phyloP scores from a whole-genome alignment of 192 early-diverging fungal species.

The Thamnidium elegans region DNA sequence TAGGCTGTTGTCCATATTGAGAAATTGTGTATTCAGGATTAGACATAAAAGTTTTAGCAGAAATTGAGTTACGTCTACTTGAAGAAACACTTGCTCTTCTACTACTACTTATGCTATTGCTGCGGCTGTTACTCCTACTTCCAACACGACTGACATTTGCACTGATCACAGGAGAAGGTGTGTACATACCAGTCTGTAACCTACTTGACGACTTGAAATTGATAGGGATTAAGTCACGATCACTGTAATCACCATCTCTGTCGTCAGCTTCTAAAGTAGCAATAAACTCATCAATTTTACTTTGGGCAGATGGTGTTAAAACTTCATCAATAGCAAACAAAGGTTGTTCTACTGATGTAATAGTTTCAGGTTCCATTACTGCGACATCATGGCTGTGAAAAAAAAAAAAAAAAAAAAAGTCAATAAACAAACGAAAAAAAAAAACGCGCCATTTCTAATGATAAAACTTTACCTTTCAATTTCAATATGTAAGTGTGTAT shows the following conservation, averaged over 20 bases:
- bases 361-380: neutral
- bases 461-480: too few relatives aligned
- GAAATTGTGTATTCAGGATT: neutral
- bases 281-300: neutral
- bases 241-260: conserved; percentile 27
- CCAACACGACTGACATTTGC: neutral
- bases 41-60: neutral
- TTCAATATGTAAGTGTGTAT: too few relatives aligned
- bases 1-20: neutral
- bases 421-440: too few relatives aligned
- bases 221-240: conserved; percentile 35
- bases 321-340: conserved; percentile 23
- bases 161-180: neutral
- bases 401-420: too few relatives aligned
- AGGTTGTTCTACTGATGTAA: neutral
- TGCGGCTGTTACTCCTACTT: neutral
- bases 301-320: conserved; percentile 1
- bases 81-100: conserved; percentile 9
- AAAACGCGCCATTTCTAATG: too few relatives aligned
- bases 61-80: conserved; percentile 1
- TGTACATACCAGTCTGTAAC: neutral
- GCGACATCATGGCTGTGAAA: neutral
- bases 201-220: conserved; percentile 26
- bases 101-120: conserved; percentile 1
- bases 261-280: neutral